These are phyloP conservation scores for Calcarisporium arbuscula DNA, from an alignment of 2,329 filamentous ascomycete genomes.

Conservation along the genomic window DNA sequence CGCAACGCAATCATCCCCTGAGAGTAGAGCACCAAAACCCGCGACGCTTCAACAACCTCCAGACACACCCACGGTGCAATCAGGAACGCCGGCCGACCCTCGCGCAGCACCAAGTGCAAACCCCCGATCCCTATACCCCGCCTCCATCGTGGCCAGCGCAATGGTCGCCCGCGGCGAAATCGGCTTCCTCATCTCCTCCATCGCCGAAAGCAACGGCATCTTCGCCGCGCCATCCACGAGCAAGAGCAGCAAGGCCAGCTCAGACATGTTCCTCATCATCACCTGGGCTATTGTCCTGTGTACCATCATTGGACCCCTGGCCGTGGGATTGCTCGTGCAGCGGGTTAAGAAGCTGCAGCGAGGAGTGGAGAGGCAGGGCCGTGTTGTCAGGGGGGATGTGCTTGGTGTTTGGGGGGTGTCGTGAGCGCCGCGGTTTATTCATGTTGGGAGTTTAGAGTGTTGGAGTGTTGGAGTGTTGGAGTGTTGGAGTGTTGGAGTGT, in stretches of 20 bases:
- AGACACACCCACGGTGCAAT: neutral
- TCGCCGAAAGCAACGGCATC: conserved; percentile 7
- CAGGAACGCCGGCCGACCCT: neutral
- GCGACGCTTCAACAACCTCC: too few species aligned
- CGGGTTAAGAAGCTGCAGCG: conserved; percentile 27
- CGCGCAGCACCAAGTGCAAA: neutral
- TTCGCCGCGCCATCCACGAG: conserved; percentile 23
- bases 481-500: neutral
- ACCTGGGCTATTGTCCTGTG: conserved; percentile 51
- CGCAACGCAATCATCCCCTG: too few species aligned
- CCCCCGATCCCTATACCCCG: conserved; percentile 5
- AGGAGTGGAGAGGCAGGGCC: neutral
- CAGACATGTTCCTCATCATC: conserved; percentile 44
- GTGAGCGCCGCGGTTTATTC: too few species aligned
- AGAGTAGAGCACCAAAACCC: too few species aligned
- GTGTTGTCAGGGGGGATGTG: conserved; percentile 1
- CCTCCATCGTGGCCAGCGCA: conserved; percentile 5
- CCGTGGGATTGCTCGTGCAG: conserved; percentile 39
- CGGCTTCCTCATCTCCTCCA: conserved; percentile 8
- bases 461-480: neutral
- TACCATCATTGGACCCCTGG: conserved; percentile 44
- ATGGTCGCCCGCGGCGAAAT: conserved; percentile 8
- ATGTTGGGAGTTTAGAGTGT: too few species aligned
- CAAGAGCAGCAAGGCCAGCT: conserved; percentile 38
- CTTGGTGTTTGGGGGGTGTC: conserved; percentile 6